phyloP scores from a whole-genome alignment of 1,284 basidiomycete species.

The Mrakiaceae sp. region DNA sequence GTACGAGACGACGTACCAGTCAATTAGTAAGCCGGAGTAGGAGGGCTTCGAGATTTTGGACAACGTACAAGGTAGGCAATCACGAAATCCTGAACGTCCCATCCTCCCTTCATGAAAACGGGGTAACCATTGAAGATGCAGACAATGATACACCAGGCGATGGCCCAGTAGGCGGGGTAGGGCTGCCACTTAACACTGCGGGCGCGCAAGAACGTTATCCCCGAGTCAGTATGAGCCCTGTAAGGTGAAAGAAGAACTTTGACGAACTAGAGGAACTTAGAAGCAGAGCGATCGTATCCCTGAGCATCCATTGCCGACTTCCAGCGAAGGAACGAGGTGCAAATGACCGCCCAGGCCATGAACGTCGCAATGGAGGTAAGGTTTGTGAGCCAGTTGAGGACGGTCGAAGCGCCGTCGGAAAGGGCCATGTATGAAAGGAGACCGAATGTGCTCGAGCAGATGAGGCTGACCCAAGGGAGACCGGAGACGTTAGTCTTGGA shows the following conservation, averaged over 20 bases:
- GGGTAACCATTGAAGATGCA: constrained; percentile 21
- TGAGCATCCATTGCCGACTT: constrained; percentile 23
- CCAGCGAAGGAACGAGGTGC: constrained; percentile 24
- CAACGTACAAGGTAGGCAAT: constrained; percentile 19
- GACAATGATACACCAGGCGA: constrained; percentile 21
- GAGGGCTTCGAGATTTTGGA: constrained; percentile 31
- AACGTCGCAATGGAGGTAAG: constrained; percentile 17
- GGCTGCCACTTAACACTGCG: constrained; percentile 19
- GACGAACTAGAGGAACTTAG: constrained; percentile 9
- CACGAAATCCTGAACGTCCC: constrained; percentile 22
- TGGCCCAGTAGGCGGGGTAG: constrained; percentile 22
- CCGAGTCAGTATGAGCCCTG: neutral
- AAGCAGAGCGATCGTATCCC: constrained; percentile 16
- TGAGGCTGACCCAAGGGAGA: constrained; percentile 59
- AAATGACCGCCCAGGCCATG: constrained; percentile 26
- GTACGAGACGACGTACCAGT: too few species aligned
- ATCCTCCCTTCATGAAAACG: constrained; percentile 22
- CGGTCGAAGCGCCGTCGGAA: constrained; percentile 43
- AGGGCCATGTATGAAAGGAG: constrained; percentile 53
- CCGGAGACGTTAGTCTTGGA: constrained; percentile 48
- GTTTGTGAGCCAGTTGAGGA: constrained; percentile 55
- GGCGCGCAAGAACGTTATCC: constrained; percentile 9
- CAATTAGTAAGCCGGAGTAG: constrained; percentile 25
- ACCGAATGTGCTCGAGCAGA: constrained; percentile 39
- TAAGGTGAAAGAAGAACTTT: too few species aligned